Percentiles rank a stretch among this genome's conserved stretches.
phyloP scores from a whole-genome alignment of 805 yeast genomes.

The Nakazawaea holstii region DNA sequence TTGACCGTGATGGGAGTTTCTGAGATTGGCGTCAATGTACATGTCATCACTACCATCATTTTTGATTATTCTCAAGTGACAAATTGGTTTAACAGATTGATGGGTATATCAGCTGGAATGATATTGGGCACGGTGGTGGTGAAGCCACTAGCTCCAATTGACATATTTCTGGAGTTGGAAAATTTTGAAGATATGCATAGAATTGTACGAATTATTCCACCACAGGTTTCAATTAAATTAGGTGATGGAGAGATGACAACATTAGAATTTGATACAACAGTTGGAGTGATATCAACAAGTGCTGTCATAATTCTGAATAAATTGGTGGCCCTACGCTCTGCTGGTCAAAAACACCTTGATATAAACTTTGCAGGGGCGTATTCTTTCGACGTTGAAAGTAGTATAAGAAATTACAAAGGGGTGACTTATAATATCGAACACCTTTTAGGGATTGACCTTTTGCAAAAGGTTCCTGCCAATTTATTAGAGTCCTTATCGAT shows the following conservation, averaged over 20 bases:
- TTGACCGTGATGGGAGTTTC: slow-evolving; percentile 12
- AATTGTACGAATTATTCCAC: slow-evolving; percentile 3
- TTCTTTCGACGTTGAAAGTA: slow-evolving; percentile 3
- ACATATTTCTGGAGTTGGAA: slow-evolving; percentile 11
- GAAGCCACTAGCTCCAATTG: slow-evolving; percentile 6
- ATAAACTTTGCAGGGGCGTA: slow-evolving; percentile 1
- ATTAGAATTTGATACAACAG: slow-evolving; percentile 13
- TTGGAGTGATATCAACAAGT: slow-evolving; percentile 10
- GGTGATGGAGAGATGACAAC: not conserved
- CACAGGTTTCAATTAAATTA: not conserved
- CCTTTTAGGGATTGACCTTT: not conserved
- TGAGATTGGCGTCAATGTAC: slow-evolving; percentile 13
- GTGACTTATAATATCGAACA: slow-evolving; percentile 3
- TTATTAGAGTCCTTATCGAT: not conserved
- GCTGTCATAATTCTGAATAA: slow-evolving; percentile 3
- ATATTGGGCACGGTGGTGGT: slow-evolving; percentile 9
- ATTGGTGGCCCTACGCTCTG: not conserved
- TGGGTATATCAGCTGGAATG: not conserved
- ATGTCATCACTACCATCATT: slow-evolving; percentile 9
- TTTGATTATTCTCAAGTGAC: slow-evolving; percentile 15
- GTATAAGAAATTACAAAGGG: not conserved
- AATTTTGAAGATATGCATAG: not conserved
- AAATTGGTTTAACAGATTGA: slow-evolving; percentile 9
- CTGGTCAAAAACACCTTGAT: not conserved
- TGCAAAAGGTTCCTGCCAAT: not conserved